Evolutionary conservation across 495 filamentous ascomycete species (phyloP), one percentile per base, ranked within the genome.

Genomic region (Penicillium desertorum): DNA sequence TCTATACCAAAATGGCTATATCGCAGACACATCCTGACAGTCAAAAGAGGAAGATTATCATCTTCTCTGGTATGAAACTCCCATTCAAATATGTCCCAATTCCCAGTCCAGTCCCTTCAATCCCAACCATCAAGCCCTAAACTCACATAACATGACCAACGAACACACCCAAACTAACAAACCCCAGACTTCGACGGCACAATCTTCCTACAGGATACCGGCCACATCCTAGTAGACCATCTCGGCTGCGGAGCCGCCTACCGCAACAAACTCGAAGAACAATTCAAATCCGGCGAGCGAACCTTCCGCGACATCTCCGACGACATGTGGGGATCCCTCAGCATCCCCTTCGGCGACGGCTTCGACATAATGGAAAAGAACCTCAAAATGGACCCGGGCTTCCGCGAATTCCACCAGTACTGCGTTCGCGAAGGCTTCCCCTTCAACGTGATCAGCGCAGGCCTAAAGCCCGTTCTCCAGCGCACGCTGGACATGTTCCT

Each of bases 121-220:
- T 17, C 36, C 36, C 16, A 39, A 39, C n/a, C 16, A 17, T 8
- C 29, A 46, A 58, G 9, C 27, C 45, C 45, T 30, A 30, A 30
- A 9, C 30, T n/a, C 36, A 36, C 14, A 14, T n/a, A 16, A 29
- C 8, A 46, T 3, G 0, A 3, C 25, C 11, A 44, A 5, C 44
- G 7, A 30, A 48, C 23, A 39, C 11, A 0, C 30, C 30, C 16
- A n/a, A 19, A 20, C 29, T 61, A 56, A 64, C 55, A 25, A 37
- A 5, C 22, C 10, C 2, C 20, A 86, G 86, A 90, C 70, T 90
- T 89, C 62, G 87, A 90, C 64, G 87, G 87, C 59, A 89, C 87
- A 36, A 90, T 90, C 62, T 88, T 86, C 76, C 86, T 89, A 79
- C 86, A 90, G 80, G 87, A 89, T 57, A 89, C 86, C 14, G 87